These are phyloP conservation scores for Pseudogymnoascus sp. DNA, from an alignment of 2,329 filamentous ascomycete genomes.

Conservation along the genomic window DNA sequence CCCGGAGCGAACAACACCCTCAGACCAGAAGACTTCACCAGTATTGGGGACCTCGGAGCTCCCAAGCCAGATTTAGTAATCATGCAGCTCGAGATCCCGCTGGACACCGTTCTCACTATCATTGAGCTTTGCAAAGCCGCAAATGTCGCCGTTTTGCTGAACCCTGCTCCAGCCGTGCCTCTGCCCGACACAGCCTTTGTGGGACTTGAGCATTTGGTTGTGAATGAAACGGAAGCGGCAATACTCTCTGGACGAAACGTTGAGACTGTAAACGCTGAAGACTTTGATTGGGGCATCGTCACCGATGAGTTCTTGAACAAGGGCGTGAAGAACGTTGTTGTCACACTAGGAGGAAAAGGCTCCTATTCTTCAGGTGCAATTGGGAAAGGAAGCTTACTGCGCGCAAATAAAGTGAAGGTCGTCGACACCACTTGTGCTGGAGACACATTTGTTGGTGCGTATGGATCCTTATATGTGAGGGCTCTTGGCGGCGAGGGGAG, in stretches of 20 bases:
- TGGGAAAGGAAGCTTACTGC: slow-evolving; percentile 44
- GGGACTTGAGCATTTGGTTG: slow-evolving; percentile 68
- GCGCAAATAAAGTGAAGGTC: slow-evolving; percentile 65
- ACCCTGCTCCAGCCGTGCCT: slow-evolving; percentile 70
- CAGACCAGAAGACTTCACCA: slow-evolving; percentile 34
- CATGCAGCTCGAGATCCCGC: slow-evolving; percentile 72
- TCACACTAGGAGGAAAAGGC: slow-evolving; percentile 79
- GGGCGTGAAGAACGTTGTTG: slow-evolving; percentile 70
- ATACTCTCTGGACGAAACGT: slow-evolving; percentile 52
- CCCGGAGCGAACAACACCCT: slow-evolving; percentile 61
- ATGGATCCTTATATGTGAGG: slow-evolving; percentile 66
- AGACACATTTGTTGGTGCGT: slow-evolving; percentile 88
- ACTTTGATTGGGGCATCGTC: slow-evolving; percentile 37
- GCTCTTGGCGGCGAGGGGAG: slow-evolving; percentile 2
- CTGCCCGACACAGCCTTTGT: slow-evolving; percentile 61
- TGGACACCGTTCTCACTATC: slow-evolving; percentile 56
- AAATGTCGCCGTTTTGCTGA: slow-evolving; percentile 63
- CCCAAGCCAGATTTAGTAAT: slow-evolving; percentile 57
- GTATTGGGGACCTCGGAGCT: slow-evolving; percentile 28
- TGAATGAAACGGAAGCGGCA: slow-evolving; percentile 86
- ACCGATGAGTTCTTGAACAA: slow-evolving; percentile 54
- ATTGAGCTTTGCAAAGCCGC: slow-evolving; percentile 43
- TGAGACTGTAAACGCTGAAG: slow-evolving; percentile 38
- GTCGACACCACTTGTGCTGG: slow-evolving; percentile 92
- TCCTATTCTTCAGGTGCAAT: slow-evolving; percentile 55